Evolutionary conservation across 768 basidiomycete species (phyloP).

Genomic region (Postia placenta): DNA sequence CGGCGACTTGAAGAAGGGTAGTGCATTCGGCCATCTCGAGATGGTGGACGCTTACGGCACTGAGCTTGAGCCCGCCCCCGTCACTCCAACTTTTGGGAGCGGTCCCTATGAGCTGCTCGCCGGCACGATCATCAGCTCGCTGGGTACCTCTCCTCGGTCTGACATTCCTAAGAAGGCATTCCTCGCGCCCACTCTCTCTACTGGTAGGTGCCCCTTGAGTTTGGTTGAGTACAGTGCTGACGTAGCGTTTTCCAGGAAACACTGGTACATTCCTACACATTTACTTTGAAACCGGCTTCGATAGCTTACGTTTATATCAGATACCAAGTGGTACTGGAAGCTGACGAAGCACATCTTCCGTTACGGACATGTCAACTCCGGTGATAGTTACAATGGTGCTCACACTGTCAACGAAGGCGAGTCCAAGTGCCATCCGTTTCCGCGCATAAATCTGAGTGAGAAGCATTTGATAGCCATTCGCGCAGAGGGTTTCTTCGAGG

Average conservation of each 20-base stretch:
- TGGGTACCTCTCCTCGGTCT: slow-evolving; percentile 14
- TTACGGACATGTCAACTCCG: slow-evolving; percentile 32
- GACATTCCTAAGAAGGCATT: slow-evolving; percentile 17
- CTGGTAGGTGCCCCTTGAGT: too few relatives aligned
- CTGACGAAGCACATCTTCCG: slow-evolving; percentile 59
- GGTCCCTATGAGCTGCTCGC: slow-evolving; percentile 27
- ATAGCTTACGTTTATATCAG: too few relatives aligned
- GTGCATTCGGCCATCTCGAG: slow-evolving; percentile 41
- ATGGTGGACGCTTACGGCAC: slow-evolving; percentile 42
- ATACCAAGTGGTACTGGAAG: slow-evolving; percentile 41
- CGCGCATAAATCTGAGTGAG: neutral
- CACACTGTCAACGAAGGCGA: slow-evolving; percentile 73
- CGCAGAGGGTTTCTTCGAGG: slow-evolving; percentile 50
- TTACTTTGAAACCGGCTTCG: neutral
- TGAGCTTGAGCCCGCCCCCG: slow-evolving; percentile 61
- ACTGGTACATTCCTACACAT: slow-evolving; percentile 16
- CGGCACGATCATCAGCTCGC: slow-evolving; percentile 25
- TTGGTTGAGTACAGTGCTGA: too few relatives aligned
- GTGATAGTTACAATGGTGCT: slow-evolving; percentile 24
- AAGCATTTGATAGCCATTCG: slow-evolving; percentile 32
- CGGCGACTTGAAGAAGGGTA: slow-evolving; percentile 26
- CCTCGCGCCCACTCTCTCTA: slow-evolving; percentile 22
- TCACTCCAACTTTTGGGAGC: slow-evolving; percentile 35
- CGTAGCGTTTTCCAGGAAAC: slow-evolving; percentile 13
- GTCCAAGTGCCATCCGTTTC: slow-evolving; percentile 12